phyloP scores from a whole-genome alignment of 108 stramenopile species.

The Discostella pseudostelligera region DNA sequence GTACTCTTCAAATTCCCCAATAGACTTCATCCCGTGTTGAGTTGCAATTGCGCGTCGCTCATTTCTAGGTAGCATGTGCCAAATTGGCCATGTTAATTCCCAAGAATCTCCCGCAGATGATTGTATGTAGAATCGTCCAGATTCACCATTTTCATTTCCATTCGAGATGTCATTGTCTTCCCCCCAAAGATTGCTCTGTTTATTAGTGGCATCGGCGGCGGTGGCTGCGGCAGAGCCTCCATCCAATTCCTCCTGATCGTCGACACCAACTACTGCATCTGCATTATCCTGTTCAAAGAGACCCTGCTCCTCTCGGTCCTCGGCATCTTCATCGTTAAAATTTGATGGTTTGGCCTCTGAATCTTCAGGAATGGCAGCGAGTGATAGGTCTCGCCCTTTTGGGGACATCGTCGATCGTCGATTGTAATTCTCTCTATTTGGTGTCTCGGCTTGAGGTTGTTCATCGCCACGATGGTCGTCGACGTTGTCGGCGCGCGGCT shows the following conservation, averaged over 20 bases:
- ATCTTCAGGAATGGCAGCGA: conserved; percentile 36
- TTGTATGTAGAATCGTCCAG: conserved; percentile 31
- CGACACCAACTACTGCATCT: conserved; percentile 7
- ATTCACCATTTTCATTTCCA: conserved; percentile 2
- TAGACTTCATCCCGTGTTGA: conserved; percentile 73
- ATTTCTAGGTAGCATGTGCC: conserved; percentile 73
- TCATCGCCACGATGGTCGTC: background rate
- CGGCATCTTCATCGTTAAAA: conserved; percentile 19
- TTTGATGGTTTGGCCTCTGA: conserved; percentile 5
- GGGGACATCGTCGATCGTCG: conserved; percentile 6
- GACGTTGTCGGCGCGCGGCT: background rate
- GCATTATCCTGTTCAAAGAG: conserved; percentile 32
- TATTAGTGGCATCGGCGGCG: background rate
- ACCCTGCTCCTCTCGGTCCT: conserved; percentile 39
- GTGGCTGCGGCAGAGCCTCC: background rate
- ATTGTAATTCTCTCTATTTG: no score
- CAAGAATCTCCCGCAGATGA: conserved; percentile 53
- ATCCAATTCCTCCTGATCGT: conserved; percentile 12
- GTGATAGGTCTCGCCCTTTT: conserved; percentile 18
- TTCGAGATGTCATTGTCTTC: conserved; percentile 2
- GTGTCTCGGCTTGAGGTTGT: no score
- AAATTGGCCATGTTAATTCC: conserved; percentile 82
- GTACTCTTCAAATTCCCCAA: conserved; percentile 86
- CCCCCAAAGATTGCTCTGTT: background rate
- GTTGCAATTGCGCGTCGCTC: conserved; percentile 69